A percentile compares a stretch with the other conserved stretches of the same genome.
These are phyloP conservation scores for Avena eriantha DNA, from an alignment of 176 grass and related monocot species.

Conservation along the genomic window DNA sequence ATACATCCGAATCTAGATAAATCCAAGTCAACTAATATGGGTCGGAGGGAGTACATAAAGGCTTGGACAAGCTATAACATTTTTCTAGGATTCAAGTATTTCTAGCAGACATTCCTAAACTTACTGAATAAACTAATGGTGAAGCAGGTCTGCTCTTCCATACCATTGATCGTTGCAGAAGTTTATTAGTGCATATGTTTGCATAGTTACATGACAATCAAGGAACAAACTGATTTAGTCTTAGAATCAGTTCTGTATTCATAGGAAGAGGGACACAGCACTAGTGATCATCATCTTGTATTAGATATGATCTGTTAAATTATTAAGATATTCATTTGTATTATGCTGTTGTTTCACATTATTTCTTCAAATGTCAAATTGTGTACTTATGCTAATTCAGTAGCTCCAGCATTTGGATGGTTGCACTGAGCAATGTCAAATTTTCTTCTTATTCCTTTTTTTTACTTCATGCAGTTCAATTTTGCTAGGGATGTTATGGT, in stretches of 20 bases:
- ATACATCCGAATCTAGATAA: too few species aligned
- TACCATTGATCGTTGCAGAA: not conserved
- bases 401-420: conserved; percentile 5
- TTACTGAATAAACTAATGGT: not conserved
- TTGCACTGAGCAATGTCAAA: not conserved
- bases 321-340: not conserved
- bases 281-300: not conserved
- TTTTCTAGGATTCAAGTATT: conserved; percentile 14
- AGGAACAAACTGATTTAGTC: conserved; percentile 7
- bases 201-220: conserved; percentile 2
- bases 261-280: conserved; percentile 19
- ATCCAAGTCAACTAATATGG: too few species aligned
- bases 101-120: conserved; percentile 4
- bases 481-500: conserved; percentile 12
- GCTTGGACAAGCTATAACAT: not conserved
- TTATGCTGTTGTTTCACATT: conserved; percentile 10
- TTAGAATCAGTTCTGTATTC: not conserved
- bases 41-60: too few species aligned
- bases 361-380: not conserved
- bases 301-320: not conserved
- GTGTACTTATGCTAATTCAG: not conserved
- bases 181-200: not conserved
- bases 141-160: not conserved
- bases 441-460: conserved; percentile 15
- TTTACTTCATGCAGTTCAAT: not conserved